Base-by-base conservation (phyloP, 2,329 filamentous ascomycete genomes). In the Sporothrix humicola region DNA sequence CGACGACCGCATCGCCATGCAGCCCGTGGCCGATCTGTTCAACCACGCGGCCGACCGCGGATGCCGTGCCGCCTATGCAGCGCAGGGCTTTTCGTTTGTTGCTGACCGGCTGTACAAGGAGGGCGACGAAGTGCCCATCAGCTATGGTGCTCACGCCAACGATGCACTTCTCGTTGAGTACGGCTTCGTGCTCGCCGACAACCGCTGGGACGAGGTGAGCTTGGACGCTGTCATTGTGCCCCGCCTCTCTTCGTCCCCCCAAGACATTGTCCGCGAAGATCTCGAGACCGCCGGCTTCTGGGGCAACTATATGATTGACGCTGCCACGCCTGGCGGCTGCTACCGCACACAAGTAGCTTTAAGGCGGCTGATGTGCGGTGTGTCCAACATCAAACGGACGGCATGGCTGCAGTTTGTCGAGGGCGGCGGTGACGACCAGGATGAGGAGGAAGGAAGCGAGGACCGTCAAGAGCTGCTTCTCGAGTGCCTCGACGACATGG, bases 131-230 rank as follows among this genome's bases (percentile, higher is more conserved):
- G 82, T 94, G 1, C 88, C 87, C 76, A 88, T 92, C 44, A 89
- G 87, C 31, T 94, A 94, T 77, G 92, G 92, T 6, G 81, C 86
- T 0, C 92, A 94, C 79, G 87, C 86, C 50, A 92, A 93, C 77
- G 92, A 94, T 79, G 91, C 92, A 76, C 82, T 94, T n/a, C 85
- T 94, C 0, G 86, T 88, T 1, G 91, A 94, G 81, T 94, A 88
- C 76, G 86, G 86, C 9, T 88, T 88, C 77, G 78, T 85, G 10
- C 80, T 86, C 48, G 76, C 76, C 6, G 50, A 48, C 20, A 87
- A 88, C 78, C 79, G 80, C 23, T 87, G 84, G 82, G 86, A 88
- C 73, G 85, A 87, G 78, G 80, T 83, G 2, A 78, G 78, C 20
- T 80, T 88, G 0, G 86, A 88, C 75, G 81, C 83, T 2, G 82